phyloP scores from a whole-genome alignment of 345 rosid genomes.

The Hibiscus trionum region DNA sequence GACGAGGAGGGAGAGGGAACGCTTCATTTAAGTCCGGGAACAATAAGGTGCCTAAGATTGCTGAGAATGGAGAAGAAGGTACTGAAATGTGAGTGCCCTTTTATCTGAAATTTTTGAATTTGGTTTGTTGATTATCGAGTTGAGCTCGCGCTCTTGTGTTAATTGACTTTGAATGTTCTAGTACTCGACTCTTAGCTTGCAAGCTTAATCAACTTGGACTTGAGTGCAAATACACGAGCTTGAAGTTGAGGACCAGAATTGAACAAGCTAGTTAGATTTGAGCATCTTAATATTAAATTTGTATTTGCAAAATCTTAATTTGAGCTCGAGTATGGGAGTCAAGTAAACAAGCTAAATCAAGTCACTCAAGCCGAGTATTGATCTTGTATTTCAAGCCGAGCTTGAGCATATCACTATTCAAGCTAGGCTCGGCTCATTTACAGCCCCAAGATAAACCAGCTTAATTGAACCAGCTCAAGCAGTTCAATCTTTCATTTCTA shows the following conservation, averaged over 20 bases:
- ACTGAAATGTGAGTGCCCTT: constrained; percentile 71
- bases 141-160: not conserved
- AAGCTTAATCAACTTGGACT: not conserved
- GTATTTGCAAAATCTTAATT: too few species aligned
- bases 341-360: not conserved
- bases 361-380: not conserved
- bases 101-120: not conserved
- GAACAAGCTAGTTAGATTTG: not conserved
- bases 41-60: constrained; percentile 82
- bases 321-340: too few species aligned
- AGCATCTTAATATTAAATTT: too few species aligned
- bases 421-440: not conserved
- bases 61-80: constrained; percentile 96
- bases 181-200: not conserved
- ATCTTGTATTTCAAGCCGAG: not conserved
- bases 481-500: not conserved
- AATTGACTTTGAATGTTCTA: not conserved
- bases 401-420: not conserved
- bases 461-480: not conserved
- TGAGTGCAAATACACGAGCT: not conserved
- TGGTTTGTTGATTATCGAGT: not conserved
- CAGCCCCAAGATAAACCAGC: not conserved
- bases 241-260: not conserved
- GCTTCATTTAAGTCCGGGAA: constrained; percentile 75
- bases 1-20: constrained; percentile 95